Percentiles rank a stretch among this genome's conserved stretches.
Evolutionary conservation across 2,329 filamentous ascomycete genomes (phyloP).

Genomic region (Colletotrichum tofieldiae): DNA sequence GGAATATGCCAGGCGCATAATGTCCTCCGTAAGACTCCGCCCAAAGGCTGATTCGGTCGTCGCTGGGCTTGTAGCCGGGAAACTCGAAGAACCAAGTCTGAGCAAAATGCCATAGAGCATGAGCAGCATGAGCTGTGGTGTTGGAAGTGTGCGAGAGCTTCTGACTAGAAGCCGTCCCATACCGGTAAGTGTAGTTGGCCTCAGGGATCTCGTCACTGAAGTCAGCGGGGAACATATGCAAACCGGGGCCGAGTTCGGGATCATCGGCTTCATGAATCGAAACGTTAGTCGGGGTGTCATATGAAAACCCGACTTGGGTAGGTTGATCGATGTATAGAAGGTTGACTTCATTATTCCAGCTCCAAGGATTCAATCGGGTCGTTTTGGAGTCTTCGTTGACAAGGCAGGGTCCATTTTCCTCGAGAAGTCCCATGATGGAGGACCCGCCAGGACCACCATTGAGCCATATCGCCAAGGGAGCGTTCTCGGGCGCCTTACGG

Average conservation of each 20-base stretch:
- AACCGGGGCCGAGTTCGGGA: neutral
- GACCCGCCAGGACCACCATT: conserved; percentile 69
- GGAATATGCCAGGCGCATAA: conserved; percentile 70
- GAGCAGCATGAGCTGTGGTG: conserved; percentile 58
- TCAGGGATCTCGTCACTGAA: conserved; percentile 56
- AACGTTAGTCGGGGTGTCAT: conserved; percentile 71
- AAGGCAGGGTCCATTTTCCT: conserved; percentile 62
- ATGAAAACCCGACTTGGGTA: conserved; percentile 74
- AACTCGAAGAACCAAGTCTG: conserved; percentile 75
- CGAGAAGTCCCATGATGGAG: conserved; percentile 65
- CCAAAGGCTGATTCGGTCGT: conserved; percentile 73
- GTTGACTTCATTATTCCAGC: conserved; percentile 69
- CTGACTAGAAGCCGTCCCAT: conserved; percentile 54
- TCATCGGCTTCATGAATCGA: conserved; percentile 57
- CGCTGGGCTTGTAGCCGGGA: conserved; percentile 65
- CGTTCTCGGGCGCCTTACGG: conserved; percentile 52
- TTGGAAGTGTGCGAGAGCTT: conserved; percentile 49
- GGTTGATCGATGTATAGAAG: conserved; percentile 67
- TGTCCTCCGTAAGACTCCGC: conserved; percentile 63
- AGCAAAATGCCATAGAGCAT: conserved; percentile 68
- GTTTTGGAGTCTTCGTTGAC: conserved; percentile 59
- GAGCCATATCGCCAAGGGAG: conserved; percentile 66
- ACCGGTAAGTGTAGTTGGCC: conserved; percentile 55
- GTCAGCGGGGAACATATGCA: conserved; percentile 45
- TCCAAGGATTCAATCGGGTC: conserved; percentile 67